Evolutionary conservation across 306 rosid species (phyloP).

Genomic region (Cucurbita ficifolia): DNA sequence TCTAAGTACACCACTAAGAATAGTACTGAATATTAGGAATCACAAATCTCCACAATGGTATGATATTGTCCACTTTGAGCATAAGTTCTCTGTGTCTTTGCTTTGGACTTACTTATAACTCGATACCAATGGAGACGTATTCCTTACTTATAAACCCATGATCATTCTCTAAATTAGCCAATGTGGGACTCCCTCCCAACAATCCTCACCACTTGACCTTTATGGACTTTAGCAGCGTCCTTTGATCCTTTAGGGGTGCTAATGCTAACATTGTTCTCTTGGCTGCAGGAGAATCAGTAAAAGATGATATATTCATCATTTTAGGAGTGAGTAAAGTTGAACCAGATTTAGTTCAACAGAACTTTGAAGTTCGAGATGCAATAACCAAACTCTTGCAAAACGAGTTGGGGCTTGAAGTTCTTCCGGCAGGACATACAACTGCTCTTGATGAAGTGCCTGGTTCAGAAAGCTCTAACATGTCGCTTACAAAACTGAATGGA

Average conservation of each 20-base stretch:
- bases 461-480: conserved; percentile 11
- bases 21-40: no score
- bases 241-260: background rate
- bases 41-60: no score
- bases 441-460: conserved; percentile 18
- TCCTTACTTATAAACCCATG: no score
- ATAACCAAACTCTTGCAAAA: conserved; percentile 52
- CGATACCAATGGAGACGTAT: no score
- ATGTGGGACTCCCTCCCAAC: no score
- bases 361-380: conserved; percentile 45
- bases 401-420: conserved; percentile 63
- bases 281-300: conserved; percentile 45
- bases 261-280: background rate
- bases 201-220: no score
- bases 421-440: conserved; percentile 30
- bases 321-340: conserved; percentile 46
- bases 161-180: no score
- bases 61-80: no score
- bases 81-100: no score
- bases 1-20: no score
- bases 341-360: conserved; percentile 20
- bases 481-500: conserved; percentile 22
- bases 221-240: no score
- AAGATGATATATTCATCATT: conserved; percentile 65
- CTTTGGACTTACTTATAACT: no score